Evolutionary conservation across 163 green algal species (phyloP), one percentile per base, ranked within the genome.

Genomic region (Volvox carteri): DNA sequence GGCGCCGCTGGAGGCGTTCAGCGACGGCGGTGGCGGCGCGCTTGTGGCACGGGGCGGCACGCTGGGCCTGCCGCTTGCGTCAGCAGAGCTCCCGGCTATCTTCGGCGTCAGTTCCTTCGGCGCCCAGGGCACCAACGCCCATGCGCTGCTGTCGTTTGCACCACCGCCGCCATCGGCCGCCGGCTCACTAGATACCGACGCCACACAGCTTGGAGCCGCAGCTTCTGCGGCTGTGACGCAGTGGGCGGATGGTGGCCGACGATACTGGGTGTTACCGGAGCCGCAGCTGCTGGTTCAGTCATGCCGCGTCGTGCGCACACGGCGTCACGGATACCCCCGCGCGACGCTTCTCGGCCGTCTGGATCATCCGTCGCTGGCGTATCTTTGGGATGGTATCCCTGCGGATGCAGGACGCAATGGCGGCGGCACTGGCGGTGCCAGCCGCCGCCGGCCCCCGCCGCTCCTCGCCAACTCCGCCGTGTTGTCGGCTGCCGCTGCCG

Each of bases 61-160:
- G 12, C 54, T 70, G 25, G 91, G 86, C 33, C 39, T 94, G 83
- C 86, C 92, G 21, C 28, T 50, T 12, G 52, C 28, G 19, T n/a
- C 75, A 4, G 30, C 30, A 41, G 48, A 54, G 25, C 37, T 62
- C 23, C n/a, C 33, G 6, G 42, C 52, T 9, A 30, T 87, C 18
- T 84, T 93, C 33, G 90, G 94, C 44, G 92, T 97, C 5, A 97
- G 92, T 92, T 96, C 95, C 14, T 97, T 97, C 92, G 95, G 95
- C 9, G 95, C 95, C 1, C 92, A 97, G 68, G 95, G 95, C 68
- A 97, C 95, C 78, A 97, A 97, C 65, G 95, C 95, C 7, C 95
- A 97, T 65, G 95, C 93, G 11, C 62, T 93, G 30, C 41, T 93
- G 41, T 58, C 54, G 44, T 28, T 48, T 16, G n/a, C 48, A 39